A percentile compares a stretch with the other conserved stretches of the same genome.
Conservation (phyloP, 768 basidiomycete genomes). For the Cystobasidium tubakii region DNA sequence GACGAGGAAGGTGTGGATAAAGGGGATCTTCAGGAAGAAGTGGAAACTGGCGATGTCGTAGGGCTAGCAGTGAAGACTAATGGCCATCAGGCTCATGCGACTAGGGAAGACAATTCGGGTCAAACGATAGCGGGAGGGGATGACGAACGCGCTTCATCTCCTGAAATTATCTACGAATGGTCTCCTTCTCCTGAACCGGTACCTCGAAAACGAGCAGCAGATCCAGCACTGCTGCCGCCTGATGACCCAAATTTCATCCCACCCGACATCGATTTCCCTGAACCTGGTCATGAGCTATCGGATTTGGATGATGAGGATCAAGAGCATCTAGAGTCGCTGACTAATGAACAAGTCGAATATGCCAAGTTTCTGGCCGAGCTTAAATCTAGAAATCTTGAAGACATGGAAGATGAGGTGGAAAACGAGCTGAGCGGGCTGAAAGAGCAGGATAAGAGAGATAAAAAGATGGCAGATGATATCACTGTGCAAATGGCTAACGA, state of each 20-base stretch:
- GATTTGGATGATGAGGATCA: constrained; percentile 74
- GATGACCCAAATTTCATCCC: constrained; percentile 35
- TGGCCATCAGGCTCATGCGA: neutral
- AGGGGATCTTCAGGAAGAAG: constrained; percentile 26
- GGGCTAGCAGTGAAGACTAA: neutral
- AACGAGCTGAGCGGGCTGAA: constrained; percentile 78
- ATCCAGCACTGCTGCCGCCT: constrained; percentile 14
- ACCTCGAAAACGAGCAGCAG: constrained; percentile 17
- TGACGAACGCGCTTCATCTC: constrained; percentile 12
- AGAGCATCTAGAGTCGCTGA: constrained; percentile 58
- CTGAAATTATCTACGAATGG: constrained; percentile 48
- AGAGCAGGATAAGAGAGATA: constrained; percentile 74
- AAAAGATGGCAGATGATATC: constrained; percentile 90
- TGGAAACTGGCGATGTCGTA: neutral
- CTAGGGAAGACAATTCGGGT: too few relatives aligned
- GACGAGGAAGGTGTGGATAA: constrained; percentile 32
- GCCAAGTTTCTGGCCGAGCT: constrained; percentile 87
- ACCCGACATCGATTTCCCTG: constrained; percentile 43
- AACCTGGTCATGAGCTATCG: constrained; percentile 48
- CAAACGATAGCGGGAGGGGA: too few relatives aligned
- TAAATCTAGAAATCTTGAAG: constrained; percentile 73
- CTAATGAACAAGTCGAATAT: constrained; percentile 61
- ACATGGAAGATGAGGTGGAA: constrained; percentile 80
- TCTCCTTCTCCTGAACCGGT: constrained; percentile 51
- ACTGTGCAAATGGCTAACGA: constrained; percentile 91